Evolutionary conservation across 768 basidiomycete species (phyloP), one percentile per base, ranked within the genome.

Genomic region (Leccinum uliginosum): DNA sequence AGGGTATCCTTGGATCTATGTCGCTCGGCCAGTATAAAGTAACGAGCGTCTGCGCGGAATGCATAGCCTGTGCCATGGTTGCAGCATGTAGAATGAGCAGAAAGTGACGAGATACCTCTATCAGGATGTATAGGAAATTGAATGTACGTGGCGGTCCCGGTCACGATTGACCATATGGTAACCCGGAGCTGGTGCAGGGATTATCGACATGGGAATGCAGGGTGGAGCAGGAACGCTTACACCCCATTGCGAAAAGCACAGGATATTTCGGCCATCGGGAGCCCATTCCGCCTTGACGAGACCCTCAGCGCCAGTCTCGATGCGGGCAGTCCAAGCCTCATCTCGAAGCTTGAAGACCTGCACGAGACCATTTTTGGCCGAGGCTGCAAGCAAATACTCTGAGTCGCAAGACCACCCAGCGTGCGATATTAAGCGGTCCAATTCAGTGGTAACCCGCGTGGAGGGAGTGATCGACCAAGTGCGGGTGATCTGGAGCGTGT

Each of bases 211-310:
- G 11, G 54, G 34, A 53, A 38, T 38, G 48, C 19, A 56, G 40
- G 30, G 43, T 9, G n/a, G 6, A 30, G 26, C 54, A 59, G 38
- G 44, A 29, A 19, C 21, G 82, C 93, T 77, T 75, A 95, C 94
- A 64, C 89, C 91, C 88, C 91, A 91, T 63, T 94, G 90, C 4
- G 92, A 94, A 72, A 94, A 98, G 65, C 91, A 95, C 29, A 97
- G 73, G 5, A 97, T 76, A 15, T 83, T 84, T 35, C 89, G 80
- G 15, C 92, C 92, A 66, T 89, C 89, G 3, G 88, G 90, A 0
- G 89, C 89, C 94, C 94, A 98, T 66, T 95, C 91, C 17, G 87
- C 91, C 66, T 84, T 91, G 19, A 85, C 81, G 50, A 97, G 81
- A 11, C 94, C 85, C 76, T 96, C 94, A 24, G 85, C 80, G 26